Conservation (phyloP, 1,284 basidiomycete species). For the Ganoderma resinaceum region DNA sequence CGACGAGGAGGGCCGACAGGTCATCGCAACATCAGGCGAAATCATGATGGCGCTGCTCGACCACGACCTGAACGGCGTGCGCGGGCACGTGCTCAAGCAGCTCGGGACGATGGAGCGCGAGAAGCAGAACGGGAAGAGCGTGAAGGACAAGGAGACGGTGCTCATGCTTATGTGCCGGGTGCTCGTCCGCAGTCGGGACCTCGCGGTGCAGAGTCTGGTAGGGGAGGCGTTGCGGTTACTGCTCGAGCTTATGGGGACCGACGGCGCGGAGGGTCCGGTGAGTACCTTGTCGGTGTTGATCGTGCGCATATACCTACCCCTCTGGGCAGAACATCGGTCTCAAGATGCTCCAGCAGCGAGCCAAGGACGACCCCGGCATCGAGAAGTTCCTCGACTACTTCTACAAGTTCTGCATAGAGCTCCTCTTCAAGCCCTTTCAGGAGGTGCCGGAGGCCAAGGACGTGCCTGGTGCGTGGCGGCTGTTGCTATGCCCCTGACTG, state of each 20-base stretch:
- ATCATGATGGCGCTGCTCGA: conserved; percentile 89
- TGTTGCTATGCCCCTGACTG: not conserved
- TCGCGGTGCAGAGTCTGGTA: conserved; percentile 91
- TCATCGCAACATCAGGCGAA: conserved; percentile 88
- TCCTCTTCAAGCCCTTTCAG: conserved; percentile 81
- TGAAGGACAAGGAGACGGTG: conserved; percentile 75
- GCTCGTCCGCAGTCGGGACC: conserved; percentile 80
- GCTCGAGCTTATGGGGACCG: conserved; percentile 71
- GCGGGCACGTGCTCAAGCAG: conserved; percentile 86
- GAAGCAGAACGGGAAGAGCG: conserved; percentile 57
- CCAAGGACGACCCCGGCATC: conserved; percentile 85
- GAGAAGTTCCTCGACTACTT: conserved; percentile 93
- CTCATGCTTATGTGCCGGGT: conserved; percentile 80
- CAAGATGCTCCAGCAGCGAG: conserved; percentile 56
- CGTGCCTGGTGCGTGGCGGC: conserved; percentile 55
- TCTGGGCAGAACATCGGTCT: conserved; percentile 34
- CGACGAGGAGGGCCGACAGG: conserved; percentile 47
- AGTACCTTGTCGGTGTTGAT: conserved; percentile 18
- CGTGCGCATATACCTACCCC: conserved; percentile 5
- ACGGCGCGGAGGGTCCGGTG: conserved; percentile 39
- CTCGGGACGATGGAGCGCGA: conserved; percentile 71
- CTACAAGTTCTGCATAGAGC: conserved; percentile 81
- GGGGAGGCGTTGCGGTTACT: conserved; percentile 90
- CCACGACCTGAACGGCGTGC: conserved; percentile 89
- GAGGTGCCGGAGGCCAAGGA: conserved; percentile 82